Evolutionary conservation across 768 basidiomycete genomes (phyloP), one percentile per base, ranked within the genome.

Genomic region (Xerocomus brunneocitrinus): DNA sequence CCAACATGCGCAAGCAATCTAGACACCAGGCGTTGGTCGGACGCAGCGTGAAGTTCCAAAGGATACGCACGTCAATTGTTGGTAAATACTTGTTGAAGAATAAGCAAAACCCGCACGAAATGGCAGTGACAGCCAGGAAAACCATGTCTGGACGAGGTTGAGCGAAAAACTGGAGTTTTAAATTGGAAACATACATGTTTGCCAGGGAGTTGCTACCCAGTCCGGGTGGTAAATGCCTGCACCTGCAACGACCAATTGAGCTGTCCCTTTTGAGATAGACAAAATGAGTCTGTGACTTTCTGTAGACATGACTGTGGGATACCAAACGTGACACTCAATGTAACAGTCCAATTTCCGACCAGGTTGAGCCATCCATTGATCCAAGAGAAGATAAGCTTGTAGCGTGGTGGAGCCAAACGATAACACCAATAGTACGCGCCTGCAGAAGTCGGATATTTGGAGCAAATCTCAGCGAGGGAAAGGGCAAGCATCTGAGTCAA

Each of bases 401-500:
- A 76, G 46, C 70, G 72, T 0, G 82, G 78, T 3, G 82, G 74
- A 0, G 81, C 78, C 8, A 87, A 71, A 44, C 79, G 76, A 58
- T 80, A 85, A 42, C 80, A 79, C 84, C 84, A 87, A 58, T 86
- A 84, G 57, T 82, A 83, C 1, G 82, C 77, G 14, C 82, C 82
- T 0, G 81, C 81, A 0, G 81, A 80, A 2, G 81, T 83, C 0
- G 82, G 82, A 56, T 81, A 83, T 55, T 79, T 79, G 4, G 82
- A 79, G 40, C 78, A 79, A 30, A 82, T 80, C 62, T 84, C 82
- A 0, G 76, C 82, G 3, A 83, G 67, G 6, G 82, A 84, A 3
- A 79, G 64, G 0, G 81, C 79, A 10, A 83, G 71, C 0, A 74
- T 65, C 53, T 77, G 72, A 0, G 77, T 77, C 3, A 81, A 64